Evolutionary conservation across 2,329 filamentous ascomycete genomes (phyloP).

Genomic region (Bipolaris victoriae): DNA sequence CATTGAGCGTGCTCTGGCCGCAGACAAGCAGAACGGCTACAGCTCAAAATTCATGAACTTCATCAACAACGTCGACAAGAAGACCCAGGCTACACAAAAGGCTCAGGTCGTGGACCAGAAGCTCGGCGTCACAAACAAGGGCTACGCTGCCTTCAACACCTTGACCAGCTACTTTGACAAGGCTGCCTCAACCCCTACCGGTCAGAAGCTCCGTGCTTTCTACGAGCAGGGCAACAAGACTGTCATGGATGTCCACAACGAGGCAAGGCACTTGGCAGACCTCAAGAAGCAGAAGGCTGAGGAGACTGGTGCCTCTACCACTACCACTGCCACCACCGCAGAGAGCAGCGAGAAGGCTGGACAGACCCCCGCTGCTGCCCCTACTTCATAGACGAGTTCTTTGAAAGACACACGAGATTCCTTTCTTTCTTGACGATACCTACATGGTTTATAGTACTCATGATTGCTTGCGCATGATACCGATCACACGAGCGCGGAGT

Average conservation of each 20-base stretch:
- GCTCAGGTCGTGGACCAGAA: conserved; percentile 82
- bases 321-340: conserved; percentile 52
- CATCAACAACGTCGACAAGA: conserved; percentile 77
- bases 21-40: conserved; percentile 90
- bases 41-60: conserved; percentile 78
- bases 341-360: conserved; percentile 53
- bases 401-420: background rate
- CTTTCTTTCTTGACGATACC: conserved; percentile 19
- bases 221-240: conserved; percentile 86
- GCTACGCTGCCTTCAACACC: conserved; percentile 69
- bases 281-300: conserved; percentile 67
- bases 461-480: conserved; percentile 14
- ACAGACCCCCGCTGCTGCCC: conserved; percentile 19
- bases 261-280: conserved; percentile 86
- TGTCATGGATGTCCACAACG: conserved; percentile 89
- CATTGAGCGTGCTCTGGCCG: conserved; percentile 80
- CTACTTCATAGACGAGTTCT: conserved; percentile 13
- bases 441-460: conserved; percentile 20
- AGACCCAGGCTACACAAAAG: conserved; percentile 86
- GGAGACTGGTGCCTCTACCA: conserved; percentile 51
- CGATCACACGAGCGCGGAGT: conserved; percentile 14
- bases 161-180: conserved; percentile 93
- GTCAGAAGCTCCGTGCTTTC: conserved; percentile 85
- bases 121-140: conserved; percentile 80
- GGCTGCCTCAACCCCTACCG: conserved; percentile 83